Evolutionary conservation across 805 yeast species (phyloP).

Genomic region (Metschnikowia picachoensis): DNA sequence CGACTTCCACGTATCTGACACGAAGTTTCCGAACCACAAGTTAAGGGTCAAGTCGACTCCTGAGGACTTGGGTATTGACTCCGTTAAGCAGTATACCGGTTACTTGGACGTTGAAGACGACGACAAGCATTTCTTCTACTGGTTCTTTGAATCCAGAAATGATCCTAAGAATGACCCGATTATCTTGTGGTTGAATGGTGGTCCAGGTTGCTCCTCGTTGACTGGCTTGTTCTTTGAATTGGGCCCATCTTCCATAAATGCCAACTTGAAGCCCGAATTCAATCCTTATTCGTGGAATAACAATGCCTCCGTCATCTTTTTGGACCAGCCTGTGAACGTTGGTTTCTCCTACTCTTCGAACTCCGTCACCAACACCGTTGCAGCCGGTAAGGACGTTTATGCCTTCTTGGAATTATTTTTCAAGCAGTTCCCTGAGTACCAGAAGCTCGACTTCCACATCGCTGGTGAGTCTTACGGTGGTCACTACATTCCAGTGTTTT

Average conservation of each 20-base stretch:
- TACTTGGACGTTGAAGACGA: slow-evolving; percentile 77
- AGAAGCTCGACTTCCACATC: slow-evolving; percentile 61
- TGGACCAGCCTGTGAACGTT: slow-evolving; percentile 92
- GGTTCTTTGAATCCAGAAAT: slow-evolving; percentile 81
- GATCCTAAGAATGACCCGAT: slow-evolving; percentile 80
- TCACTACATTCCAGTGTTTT: slow-evolving; percentile 88
- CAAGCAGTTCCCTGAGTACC: slow-evolving; percentile 74
- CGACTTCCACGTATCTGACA: slow-evolving; percentile 39
- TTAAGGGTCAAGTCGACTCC: slow-evolving; percentile 21
- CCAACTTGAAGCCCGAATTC: slow-evolving; percentile 61
- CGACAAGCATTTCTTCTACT: slow-evolving; percentile 88
- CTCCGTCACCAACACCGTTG: slow-evolving; percentile 61
- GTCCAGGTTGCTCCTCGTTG: slow-evolving; percentile 92
- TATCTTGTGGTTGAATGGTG: slow-evolving; percentile 90
- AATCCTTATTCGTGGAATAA: slow-evolving; percentile 90
- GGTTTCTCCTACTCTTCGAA: slow-evolving; percentile 82
- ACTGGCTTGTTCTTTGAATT: slow-evolving; percentile 88
- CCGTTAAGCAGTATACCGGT: slow-evolving; percentile 79
- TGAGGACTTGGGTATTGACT: slow-evolving; percentile 63
- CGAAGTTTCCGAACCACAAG: slow-evolving; percentile 35
- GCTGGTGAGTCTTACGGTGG: slow-evolving; percentile 96
- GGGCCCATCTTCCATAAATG: slow-evolving; percentile 78
- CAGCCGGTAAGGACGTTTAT: slow-evolving; percentile 86
- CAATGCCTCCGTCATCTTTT: slow-evolving; percentile 84
- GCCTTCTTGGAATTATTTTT: slow-evolving; percentile 81